Conservation (phyloP, 1,139 yeast species). For the Saccharomycopsis crataegensis region DNA sequence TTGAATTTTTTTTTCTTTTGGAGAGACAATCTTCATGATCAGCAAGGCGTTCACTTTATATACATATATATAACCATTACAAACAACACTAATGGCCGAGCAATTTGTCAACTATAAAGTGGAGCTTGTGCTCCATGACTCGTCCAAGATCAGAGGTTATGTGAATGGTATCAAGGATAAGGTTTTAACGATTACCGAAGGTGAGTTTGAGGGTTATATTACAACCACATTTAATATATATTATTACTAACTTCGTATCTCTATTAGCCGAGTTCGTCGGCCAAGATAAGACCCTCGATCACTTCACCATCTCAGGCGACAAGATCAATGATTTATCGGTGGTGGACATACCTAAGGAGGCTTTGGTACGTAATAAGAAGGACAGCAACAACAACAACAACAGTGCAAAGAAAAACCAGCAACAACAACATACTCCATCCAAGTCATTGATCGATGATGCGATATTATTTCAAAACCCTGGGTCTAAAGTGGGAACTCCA, state of each 20-base stretch:
- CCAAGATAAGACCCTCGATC: slow-evolving; percentile 7
- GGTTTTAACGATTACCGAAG: slow-evolving; percentile 35
- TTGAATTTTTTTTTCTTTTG: too few species aligned
- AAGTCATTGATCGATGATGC: slow-evolving; percentile 18
- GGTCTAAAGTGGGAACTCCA: neutral
- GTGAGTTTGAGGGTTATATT: slow-evolving; percentile 19
- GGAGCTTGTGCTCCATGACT: slow-evolving; percentile 40
- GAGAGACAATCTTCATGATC: neutral
- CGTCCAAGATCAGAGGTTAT: slow-evolving; percentile 38
- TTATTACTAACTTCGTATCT: neutral
- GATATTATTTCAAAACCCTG: slow-evolving; percentile 11
- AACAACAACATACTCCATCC: slow-evolving; percentile 1
- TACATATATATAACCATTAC: neutral
- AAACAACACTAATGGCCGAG: slow-evolving; percentile 9
- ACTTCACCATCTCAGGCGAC: slow-evolving; percentile 20
- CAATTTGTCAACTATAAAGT: slow-evolving; percentile 54
- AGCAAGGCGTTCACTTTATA: neutral
- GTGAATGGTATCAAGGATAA: slow-evolving; percentile 39
- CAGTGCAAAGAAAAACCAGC: neutral
- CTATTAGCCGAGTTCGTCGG: slow-evolving; percentile 17
- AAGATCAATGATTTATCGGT: slow-evolving; percentile 23
- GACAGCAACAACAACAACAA: slow-evolving; percentile 19
- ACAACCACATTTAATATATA: neutral
- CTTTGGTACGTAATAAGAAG: slow-evolving; percentile 23
- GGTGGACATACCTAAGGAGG: slow-evolving; percentile 18